These are phyloP conservation scores for Camelina laxa DNA, from an alignment of 345 rosid genomes.

Conservation along the genomic window DNA sequence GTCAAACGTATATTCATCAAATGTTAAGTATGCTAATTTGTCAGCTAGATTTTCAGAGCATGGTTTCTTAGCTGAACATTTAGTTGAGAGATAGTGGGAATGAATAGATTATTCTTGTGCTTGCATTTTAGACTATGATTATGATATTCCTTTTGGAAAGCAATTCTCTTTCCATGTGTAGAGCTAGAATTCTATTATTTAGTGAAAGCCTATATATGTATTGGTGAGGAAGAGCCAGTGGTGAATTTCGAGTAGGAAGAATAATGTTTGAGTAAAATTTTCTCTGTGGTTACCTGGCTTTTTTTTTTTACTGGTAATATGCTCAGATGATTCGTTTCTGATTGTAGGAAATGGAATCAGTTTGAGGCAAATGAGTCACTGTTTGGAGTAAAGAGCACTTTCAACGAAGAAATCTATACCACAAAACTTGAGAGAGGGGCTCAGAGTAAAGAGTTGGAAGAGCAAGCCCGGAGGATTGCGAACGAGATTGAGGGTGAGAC, in stretches of 20 bases:
- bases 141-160: constrained; percentile 25
- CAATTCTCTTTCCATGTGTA: constrained; percentile 27
- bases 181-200: constrained; percentile 13
- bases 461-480: constrained; percentile 82
- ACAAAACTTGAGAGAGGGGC: constrained; percentile 83
- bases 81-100: constrained; percentile 19
- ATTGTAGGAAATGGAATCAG: constrained; percentile 81
- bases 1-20: constrained; percentile 14
- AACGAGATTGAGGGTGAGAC: constrained; percentile 92
- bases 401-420: constrained; percentile 85
- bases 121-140: constrained; percentile 8
- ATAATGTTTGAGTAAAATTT: constrained; percentile 25
- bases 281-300: constrained; percentile 17
- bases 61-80: constrained; percentile 17
- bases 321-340: constrained; percentile 21
- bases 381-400: constrained; percentile 93
- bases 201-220: not conserved
- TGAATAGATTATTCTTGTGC: constrained; percentile 11
- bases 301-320: constrained; percentile 34
- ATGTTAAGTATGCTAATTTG: constrained; percentile 14
- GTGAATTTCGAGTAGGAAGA: constrained; percentile 5
- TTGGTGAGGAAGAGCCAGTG: constrained; percentile 25
- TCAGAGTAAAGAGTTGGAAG: constrained; percentile 63
- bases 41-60: constrained; percentile 15
- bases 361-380: constrained; percentile 73